Conservation (phyloP, 495 filamentous ascomycete species). For the Penicillium subrubescens region DNA sequence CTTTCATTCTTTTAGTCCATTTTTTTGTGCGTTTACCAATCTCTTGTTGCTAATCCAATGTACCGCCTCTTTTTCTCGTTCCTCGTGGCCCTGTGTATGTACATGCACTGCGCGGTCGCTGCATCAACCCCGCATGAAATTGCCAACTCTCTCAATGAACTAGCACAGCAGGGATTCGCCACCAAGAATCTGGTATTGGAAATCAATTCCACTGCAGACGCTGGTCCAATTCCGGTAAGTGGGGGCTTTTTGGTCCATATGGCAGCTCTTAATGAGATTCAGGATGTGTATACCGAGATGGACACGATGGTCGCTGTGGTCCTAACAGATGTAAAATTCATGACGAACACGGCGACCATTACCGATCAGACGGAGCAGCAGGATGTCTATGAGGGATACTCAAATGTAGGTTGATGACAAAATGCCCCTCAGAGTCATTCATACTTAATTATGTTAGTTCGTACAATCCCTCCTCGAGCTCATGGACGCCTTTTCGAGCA, state of each 20-base stretch:
- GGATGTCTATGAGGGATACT: constrained; percentile 17
- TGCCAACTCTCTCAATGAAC: constrained; percentile 19
- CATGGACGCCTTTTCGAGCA: constrained; percentile 17
- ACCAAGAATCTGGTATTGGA: constrained; percentile 9
- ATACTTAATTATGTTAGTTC: constrained; percentile 12
- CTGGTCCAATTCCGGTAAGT: constrained; percentile 18
- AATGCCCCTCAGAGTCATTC: constrained; percentile 3
- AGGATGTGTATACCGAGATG: constrained; percentile 14
- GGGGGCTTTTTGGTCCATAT: constrained; percentile 1
- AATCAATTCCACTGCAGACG: constrained; percentile 15
- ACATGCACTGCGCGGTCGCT: constrained; percentile 10
- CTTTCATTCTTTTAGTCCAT: not conserved
- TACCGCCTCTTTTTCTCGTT: constrained; percentile 5
- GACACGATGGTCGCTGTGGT: constrained; percentile 16
- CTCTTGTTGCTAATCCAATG: not conserved
- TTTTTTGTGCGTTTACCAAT: not conserved
- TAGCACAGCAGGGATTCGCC: constrained; percentile 18
- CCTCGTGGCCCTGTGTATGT: constrained; percentile 10
- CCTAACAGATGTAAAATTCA: constrained; percentile 11
- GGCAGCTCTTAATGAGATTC: constrained; percentile 7
- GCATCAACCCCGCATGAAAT: constrained; percentile 12
- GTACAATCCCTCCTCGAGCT: constrained; percentile 18
- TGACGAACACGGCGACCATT: constrained; percentile 15
- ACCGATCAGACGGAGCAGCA: constrained; percentile 11
- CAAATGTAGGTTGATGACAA: constrained; percentile 15